Evolutionary conservation across 768 basidiomycete species (phyloP), one percentile per base, ranked within the genome.

Genomic region (Serendipita sp.): DNA sequence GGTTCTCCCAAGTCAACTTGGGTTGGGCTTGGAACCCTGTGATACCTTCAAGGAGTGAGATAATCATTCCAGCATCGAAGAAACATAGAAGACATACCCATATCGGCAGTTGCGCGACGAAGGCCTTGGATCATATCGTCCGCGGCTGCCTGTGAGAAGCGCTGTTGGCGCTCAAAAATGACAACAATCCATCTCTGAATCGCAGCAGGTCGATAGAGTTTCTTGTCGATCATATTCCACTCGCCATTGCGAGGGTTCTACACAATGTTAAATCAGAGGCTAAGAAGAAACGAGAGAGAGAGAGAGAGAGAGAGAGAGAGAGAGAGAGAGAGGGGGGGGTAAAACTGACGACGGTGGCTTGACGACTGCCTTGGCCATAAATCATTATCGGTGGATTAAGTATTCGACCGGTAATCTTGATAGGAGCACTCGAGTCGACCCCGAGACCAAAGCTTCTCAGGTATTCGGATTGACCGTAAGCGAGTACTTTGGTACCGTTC

Each of bases 381-480:
- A 79, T 80, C 35, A 92, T 75, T 16, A 73, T 82, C 0, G 89
- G 89, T 0, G 87, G 79, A 11, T 76, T 74, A 15, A 91, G 71
- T 13, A 89, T 74, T 2, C 89, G 79, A 0, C 86, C 89, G 28
- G 79, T 73, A 38, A 89, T 76, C 38, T 70, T 76, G 41, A 88
- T 75, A 0, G 87, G 84, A 3, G 78, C 79, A 3, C 72, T 67
- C 58, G 82, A 67, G 16, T 75, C 76, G 18, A 92, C 83, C 2
- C 75, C 67, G 79, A 92, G 82, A 5, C 87, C 87, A 67, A 90
- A 90, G 70, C 84, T 78, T 46, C 80, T 78, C 38, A 90, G 81
- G 67, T 87, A 89, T 72, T 88, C 82, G 0, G 86, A 88, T 71
- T 86, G 83, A 0, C 85, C 84, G 68, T 88, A 88, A 32, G 80